Evolutionary conservation across 441 rosid genomes (phyloP).

Genomic region (Daphne laureola): DNA sequence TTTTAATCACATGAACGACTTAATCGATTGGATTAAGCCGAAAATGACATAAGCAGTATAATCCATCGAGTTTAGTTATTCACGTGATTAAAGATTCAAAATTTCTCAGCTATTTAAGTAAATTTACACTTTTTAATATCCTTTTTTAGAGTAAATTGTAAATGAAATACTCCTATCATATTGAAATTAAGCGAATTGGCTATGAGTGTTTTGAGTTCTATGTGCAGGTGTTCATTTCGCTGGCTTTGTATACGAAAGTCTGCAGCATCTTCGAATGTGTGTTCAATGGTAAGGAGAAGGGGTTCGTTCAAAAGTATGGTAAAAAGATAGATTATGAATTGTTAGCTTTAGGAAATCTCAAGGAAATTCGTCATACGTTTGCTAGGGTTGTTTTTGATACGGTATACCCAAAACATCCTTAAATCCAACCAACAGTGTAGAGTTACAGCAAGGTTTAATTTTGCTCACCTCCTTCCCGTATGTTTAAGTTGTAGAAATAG

Average conservation of each 20-base stretch:
- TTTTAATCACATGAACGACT: too few species aligned
- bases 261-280: constrained; percentile 53
- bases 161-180: too few species aligned
- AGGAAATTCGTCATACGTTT: constrained; percentile 57
- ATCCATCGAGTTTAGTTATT: too few species aligned
- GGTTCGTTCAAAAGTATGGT: constrained; percentile 40
- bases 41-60: too few species aligned
- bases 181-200: too few species aligned
- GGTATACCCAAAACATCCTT: constrained; percentile 39
- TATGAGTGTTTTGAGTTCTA: background rate
- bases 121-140: too few species aligned
- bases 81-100: too few species aligned
- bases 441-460: background rate
- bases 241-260: constrained; percentile 35
- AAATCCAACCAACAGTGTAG: background rate
- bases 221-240: constrained; percentile 60
- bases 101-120: too few species aligned
- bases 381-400: constrained; percentile 83
- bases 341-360: constrained; percentile 44
- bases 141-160: too few species aligned
- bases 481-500: too few species aligned
- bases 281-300: constrained; percentile 25
- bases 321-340: constrained; percentile 42
- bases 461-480: background rate
- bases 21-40: too few species aligned